Evolutionary conservation across 2,329 filamentous ascomycete species (phyloP), one percentile per base, ranked within the genome.

Genomic region (Hypoxylon sp.): DNA sequence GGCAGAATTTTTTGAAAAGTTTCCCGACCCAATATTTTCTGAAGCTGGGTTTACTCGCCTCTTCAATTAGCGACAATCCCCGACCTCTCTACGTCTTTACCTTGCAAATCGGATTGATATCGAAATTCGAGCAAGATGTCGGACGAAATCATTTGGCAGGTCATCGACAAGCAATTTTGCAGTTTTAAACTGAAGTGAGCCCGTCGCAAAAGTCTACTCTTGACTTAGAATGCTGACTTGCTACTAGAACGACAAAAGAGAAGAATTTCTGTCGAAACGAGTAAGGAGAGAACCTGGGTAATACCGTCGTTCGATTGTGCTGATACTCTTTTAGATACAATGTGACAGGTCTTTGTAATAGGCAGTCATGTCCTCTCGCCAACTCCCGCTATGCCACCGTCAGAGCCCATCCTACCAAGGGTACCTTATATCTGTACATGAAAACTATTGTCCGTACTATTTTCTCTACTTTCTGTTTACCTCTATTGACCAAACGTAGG

Each of bases 211-310:
- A 19, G 2, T 9, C 21, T 21, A 36, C 57, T 13, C 6, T 52
- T 9, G 36, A 58, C 14, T 32, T 32, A 43, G n/a, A 62, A 14
- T 61, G 53, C 77, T 83, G 72, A 83, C 71, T 55, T 63, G 30
- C 36, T 6, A 21, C 23, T 76, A 93, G 89, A 83, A 93, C 91
- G 19, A 92, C 93, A 23, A 97, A 95, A 81, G 88, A 91, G 65
- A 91, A 96, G 80, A 98, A 90, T 75, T 99, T 98, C 82, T 99
- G 96, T 82, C 91, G 95, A 79, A 97, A 98, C 82, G 94, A 95
- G 73, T 75, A 65, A 72, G 73, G 28, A 51, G 3, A 14, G 23
- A 46, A 13, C 7, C 7, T 10, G 2, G 5, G 41, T 30, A 10
- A 1, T 14, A 34, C 1, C 1, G 2, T 56, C 3, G 2, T 14